Evolutionary conservation across 345 rosid species (phyloP), one percentile per base, ranked within the genome.

Genomic region (Carallia brachiata): DNA sequence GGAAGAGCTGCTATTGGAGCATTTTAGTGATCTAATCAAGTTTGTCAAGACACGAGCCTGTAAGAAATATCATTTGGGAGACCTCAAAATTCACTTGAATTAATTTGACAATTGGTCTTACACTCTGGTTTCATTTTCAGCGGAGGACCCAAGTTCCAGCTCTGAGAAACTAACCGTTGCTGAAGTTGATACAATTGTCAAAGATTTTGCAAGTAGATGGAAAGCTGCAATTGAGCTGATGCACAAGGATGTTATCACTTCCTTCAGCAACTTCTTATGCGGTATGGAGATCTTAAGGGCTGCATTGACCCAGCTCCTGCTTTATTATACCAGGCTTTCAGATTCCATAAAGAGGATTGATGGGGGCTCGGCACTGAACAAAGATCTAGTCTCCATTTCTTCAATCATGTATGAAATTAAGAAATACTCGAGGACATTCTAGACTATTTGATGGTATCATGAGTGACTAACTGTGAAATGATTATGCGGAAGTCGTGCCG

Each of bases 211-310:
- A 0, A 88, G 90, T 84, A 79, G 98, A 65, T 95, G 98, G 99
- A 92, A 89, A 73, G 85, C 92, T 13, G 96, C 94, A 1, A 95
- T 95, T 63, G 98, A 95, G 74, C 73, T 95, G 79, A 95, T 95
- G 99, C 94, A 95, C 88, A 92, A 92, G 84, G 99, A 95, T 50
- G 96, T 95, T 40, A 92, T 95, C 61, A 95, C 99, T 7, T 92
- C 97, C n/a, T 95, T 95, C 81, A 92, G 99, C 79, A 95, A 90
- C 84, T 95, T 89, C 81, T 75, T 92, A 80, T 89, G 98, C 15
- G 99, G 98, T 30, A 95, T 90, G 99, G 97, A 95, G 79, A 95
- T 95, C 70, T 69, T 95, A 83, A 86, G 90, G 70, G 99, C 99
- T 72, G 97, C 97, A 62, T 72, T 92, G 85, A 95, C 99, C 37